phyloP scores from a whole-genome alignment of 1,284 basidiomycete genomes.

The Phaffia rhodozyma region DNA sequence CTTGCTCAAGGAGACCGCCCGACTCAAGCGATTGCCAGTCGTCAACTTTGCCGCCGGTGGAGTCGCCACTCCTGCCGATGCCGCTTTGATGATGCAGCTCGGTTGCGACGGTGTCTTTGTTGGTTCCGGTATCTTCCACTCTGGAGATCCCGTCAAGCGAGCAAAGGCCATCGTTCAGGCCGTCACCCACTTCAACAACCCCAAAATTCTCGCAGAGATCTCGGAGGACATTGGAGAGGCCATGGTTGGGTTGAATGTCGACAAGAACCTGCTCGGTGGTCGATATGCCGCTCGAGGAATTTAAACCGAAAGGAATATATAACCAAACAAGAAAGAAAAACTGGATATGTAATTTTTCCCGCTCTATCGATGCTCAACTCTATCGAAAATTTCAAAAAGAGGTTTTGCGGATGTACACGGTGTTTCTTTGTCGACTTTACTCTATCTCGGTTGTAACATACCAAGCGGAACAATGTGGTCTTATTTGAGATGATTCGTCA shows the following conservation, averaged over 20 bases:
- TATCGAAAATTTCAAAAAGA: too few species aligned
- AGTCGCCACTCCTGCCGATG: slow-evolving; percentile 92
- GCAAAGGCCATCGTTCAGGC: slow-evolving; percentile 97
- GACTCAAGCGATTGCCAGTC: slow-evolving; percentile 84
- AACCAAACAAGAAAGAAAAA: not conserved
- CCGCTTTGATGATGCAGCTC: slow-evolving; percentile 98
- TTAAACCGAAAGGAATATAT: slow-evolving; percentile 1
- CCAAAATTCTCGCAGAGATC: slow-evolving; percentile 52
- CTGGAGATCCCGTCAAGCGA: slow-evolving; percentile 84
- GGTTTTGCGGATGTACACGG: too few species aligned
- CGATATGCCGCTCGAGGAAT: slow-evolving; percentile 22
- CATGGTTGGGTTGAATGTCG: slow-evolving; percentile 78
- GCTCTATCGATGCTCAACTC: too few species aligned
- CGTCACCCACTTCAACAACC: slow-evolving; percentile 93
- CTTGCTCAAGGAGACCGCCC: slow-evolving; percentile 88
- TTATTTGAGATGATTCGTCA: too few species aligned
- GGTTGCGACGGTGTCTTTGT: slow-evolving; percentile 97
- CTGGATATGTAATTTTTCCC: not conserved
- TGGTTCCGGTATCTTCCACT: slow-evolving; percentile 89
- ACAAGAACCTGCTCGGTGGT: slow-evolving; percentile 28
- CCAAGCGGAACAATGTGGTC: too few species aligned
- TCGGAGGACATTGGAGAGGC: slow-evolving; percentile 80
- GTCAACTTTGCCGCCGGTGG: slow-evolving; percentile 95
- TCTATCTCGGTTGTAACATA: too few species aligned
- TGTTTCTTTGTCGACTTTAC: too few species aligned